phyloP scores from a whole-genome alignment of 768 basidiomycete species.

The Filobasidium wieringae region DNA sequence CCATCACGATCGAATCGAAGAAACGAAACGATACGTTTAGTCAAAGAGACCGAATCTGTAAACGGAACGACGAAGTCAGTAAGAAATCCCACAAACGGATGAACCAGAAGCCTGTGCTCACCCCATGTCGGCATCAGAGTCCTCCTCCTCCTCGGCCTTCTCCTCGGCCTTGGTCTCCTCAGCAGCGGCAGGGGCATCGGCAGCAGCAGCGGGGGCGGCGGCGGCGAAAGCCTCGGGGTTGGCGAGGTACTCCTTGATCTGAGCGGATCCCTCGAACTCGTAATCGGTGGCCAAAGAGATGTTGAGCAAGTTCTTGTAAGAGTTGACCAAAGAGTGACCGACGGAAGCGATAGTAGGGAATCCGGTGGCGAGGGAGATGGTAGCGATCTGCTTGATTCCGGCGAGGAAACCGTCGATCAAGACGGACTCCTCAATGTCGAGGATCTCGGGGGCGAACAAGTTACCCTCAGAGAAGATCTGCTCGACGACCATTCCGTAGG shows the following conservation, averaged over 20 bases:
- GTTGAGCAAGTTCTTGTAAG: slow-evolving; percentile 96
- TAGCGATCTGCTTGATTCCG: slow-evolving; percentile 89
- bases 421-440: slow-evolving; percentile 84
- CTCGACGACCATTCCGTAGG: slow-evolving; percentile 96
- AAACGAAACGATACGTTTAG: slow-evolving; percentile 20
- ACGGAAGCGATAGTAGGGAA: slow-evolving; percentile 95
- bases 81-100: background rate
- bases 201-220: slow-evolving; percentile 56
- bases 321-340: slow-evolving; percentile 88
- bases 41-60: slow-evolving; percentile 39
- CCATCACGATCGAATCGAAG: background rate
- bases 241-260: slow-evolving; percentile 92
- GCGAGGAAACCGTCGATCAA: slow-evolving; percentile 83
- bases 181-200: slow-evolving; percentile 41
- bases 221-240: slow-evolving; percentile 96
- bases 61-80: slow-evolving; percentile 3
- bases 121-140: slow-evolving; percentile 41
- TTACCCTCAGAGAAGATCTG: slow-evolving; percentile 95
- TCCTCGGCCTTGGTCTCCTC: slow-evolving; percentile 52
- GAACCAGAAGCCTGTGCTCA: slow-evolving; percentile 13
- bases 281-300: slow-evolving; percentile 83
- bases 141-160: slow-evolving; percentile 33
- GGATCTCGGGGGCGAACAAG: slow-evolving; percentile 73
- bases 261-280: slow-evolving; percentile 83
- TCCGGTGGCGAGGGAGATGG: slow-evolving; percentile 86